A percentile compares a stretch with the other conserved stretches of the same genome.
These are phyloP conservation scores for Hydnomerulius pinastri DNA, from an alignment of 768 basidiomycete genomes.

Conservation along the genomic window DNA sequence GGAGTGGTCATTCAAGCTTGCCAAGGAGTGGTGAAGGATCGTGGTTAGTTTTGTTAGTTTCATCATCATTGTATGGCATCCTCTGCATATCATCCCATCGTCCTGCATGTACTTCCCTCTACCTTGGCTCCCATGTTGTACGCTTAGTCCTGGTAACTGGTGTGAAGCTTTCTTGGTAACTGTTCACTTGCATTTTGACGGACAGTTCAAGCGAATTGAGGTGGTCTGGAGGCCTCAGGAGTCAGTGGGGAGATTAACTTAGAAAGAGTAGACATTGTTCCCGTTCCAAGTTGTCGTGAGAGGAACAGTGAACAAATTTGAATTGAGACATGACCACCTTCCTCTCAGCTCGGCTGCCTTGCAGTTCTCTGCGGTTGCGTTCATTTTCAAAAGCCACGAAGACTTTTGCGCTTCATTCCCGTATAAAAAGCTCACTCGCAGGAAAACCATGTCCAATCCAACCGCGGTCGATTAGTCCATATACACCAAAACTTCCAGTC, in stretches of 20 bases:
- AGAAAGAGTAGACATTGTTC: too few relatives aligned
- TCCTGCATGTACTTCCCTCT: constrained; percentile 28
- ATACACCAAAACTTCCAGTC: constrained; percentile 6
- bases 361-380: neutral
- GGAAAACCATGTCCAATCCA: neutral
- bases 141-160: constrained; percentile 12
- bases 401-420: neutral
- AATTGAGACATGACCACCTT: constrained; percentile 11
- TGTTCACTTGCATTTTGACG: too few relatives aligned
- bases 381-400: constrained; percentile 1
- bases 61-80: constrained; percentile 28
- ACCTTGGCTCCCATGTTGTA: constrained; percentile 16
- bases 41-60: constrained; percentile 16
- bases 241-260: too few relatives aligned
- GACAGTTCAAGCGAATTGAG: too few relatives aligned
- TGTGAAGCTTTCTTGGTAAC: too few relatives aligned
- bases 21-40: constrained; percentile 79
- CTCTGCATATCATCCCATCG: constrained; percentile 28
- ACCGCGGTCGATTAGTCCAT: neutral
- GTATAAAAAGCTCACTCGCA: neutral
- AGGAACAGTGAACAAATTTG: neutral
- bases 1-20: constrained; percentile 86
- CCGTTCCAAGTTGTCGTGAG: neutral
- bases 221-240: too few relatives aligned
- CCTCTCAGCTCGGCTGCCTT: constrained; percentile 6